Evolutionary conservation across 139 green algal genomes (phyloP), one percentile per base, ranked within the genome.

Genomic region (Microglena sp.): DNA sequence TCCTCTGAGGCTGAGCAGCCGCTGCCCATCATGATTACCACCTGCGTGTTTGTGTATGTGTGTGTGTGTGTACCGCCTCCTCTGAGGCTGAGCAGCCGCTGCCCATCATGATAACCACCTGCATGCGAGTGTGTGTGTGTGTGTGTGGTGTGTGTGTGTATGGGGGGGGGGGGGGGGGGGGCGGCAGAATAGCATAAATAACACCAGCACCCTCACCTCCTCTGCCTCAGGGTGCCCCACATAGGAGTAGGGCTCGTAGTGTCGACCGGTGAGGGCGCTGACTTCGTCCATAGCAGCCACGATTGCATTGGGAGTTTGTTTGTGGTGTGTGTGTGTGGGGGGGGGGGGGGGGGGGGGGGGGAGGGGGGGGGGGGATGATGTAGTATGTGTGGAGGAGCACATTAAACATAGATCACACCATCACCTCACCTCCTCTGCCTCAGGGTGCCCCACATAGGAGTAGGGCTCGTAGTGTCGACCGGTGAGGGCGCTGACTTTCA

Each of bases 21-120:
- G 44, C 62, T 75, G 69, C 79, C 79, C 79, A 85, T 85, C 5
- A 74, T 40, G 4, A 85, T n/a, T n/a, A 82, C 71, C 66, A 75
- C 78, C 46, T 81, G 43, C 45, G 69, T 75, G n/a, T 55, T 3
- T 2, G 46, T 33, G 18, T 32, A 62, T n/a, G 79, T 57, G 35
- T 67, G 45, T n/a, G n/a, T n/a, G n/a, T n/a, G 5, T 60, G 2
- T 2, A 81, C 75, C 3, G 72, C 69, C 45, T 72, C 64, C 75
- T 83, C 69, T 11, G 77, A 57, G 27, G 76, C 72, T 35, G 61
- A 32, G 34, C 54, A 65, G 60, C 78, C 74, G 44, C 62, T 75
- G 69, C 79, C 79, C 79, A 85, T 85, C 5, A 74, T 40, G 4
- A 85, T 46, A 1, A 80, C n/a, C n/a, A n/a, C n/a, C n/a, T n/a